Conservation (phyloP, 2,329 filamentous ascomycete species). For the Lachnellula occidentalis region DNA sequence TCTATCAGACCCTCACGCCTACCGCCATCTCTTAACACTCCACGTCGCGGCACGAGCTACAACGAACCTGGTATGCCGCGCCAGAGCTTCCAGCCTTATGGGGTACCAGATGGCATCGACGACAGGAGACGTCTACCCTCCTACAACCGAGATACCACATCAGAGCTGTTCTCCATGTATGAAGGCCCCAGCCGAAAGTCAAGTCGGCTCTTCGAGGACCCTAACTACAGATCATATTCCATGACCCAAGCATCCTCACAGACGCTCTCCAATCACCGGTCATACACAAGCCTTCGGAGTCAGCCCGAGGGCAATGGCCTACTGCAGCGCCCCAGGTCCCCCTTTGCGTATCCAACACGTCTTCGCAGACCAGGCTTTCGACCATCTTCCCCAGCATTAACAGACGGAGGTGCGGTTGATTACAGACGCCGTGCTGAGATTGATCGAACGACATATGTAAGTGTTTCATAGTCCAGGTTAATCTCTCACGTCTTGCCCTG, state of each 20-base stretch:
- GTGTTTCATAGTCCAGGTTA: conserved; percentile 5
- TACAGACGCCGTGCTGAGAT: conserved; percentile 31
- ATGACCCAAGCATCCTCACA: conserved; percentile 43
- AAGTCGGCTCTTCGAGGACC: conserved; percentile 39
- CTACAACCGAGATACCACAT: conserved; percentile 42
- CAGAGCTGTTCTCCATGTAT: conserved; percentile 53
- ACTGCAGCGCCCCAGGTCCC: conserved; percentile 50
- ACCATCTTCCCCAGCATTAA: conserved; percentile 30
- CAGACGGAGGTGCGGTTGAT: conserved; percentile 29
- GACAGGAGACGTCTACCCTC: conserved; percentile 43
- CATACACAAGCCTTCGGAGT: conserved; percentile 44
- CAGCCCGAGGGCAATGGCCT: conserved; percentile 36
- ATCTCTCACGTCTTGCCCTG: neutral
- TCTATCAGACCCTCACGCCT: conserved; percentile 43
- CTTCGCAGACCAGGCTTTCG: conserved; percentile 46
- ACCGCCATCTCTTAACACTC: conserved; percentile 20
- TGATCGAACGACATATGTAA: conserved; percentile 26
- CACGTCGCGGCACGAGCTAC: conserved; percentile 17
- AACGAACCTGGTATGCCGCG: conserved; percentile 17
- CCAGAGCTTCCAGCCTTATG: conserved; percentile 22
- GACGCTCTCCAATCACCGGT: conserved; percentile 42
- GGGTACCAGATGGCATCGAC: conserved; percentile 31
- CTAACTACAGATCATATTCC: conserved; percentile 47
- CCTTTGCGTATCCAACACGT: conserved; percentile 53
- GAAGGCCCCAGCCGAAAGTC: conserved; percentile 45